Conservation (phyloP, 345 rosid genomes). For the Gossypium arboreum region DNA sequence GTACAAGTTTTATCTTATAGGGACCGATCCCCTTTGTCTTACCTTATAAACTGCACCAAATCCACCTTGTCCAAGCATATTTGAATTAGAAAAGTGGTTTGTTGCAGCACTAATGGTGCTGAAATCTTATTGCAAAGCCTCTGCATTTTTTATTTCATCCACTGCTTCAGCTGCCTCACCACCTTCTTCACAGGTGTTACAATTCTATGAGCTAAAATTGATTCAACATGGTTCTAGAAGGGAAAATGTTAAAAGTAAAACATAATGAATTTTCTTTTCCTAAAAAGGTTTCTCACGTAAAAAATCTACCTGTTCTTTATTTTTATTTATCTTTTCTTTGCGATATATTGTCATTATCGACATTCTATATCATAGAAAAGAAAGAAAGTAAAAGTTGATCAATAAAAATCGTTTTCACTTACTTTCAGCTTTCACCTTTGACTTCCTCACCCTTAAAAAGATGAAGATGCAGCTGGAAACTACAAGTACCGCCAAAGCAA, state of each 20-base stretch:
- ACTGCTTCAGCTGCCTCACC: constrained; percentile 15
- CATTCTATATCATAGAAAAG: no score
- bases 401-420: constrained; percentile 5
- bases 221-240: no score
- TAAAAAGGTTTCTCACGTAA: no score
- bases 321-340: no score
- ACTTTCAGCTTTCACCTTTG: constrained; percentile 18
- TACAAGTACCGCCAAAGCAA: constrained; percentile 5
- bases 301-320: no score
- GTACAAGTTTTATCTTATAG: background rate
- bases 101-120: constrained; percentile 33
- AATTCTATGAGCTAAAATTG: background rate
- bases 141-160: constrained; percentile 12
- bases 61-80: constrained; percentile 49
- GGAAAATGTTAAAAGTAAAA: no score
- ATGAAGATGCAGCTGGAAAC: background rate
- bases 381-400: background rate
- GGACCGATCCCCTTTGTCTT: background rate
- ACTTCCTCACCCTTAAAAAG: constrained; percentile 20
- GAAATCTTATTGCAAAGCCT: constrained; percentile 27
- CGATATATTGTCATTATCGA: no score
- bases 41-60: constrained; percentile 51
- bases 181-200: background rate
- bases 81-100: constrained; percentile 31
- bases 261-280: no score